Evolutionary conservation across 108 stramenopile genomes (phyloP).

Genomic region (Cyclostephanos tholiformis): DNA sequence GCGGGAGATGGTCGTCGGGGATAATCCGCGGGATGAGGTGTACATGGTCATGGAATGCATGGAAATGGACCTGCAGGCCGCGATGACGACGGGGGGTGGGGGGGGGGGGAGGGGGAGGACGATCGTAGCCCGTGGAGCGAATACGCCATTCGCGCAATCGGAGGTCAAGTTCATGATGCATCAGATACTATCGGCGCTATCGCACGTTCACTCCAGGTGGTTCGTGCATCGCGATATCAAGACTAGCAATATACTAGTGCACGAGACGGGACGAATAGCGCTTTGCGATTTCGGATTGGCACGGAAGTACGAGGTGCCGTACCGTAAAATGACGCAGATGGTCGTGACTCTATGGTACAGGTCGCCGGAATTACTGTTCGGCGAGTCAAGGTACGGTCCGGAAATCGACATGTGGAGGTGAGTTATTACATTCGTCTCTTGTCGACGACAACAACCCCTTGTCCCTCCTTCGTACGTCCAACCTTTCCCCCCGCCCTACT

Average conservation of each 20-base stretch:
- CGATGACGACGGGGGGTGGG: slow-evolving; percentile 52
- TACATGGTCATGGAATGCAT: slow-evolving; percentile 96
- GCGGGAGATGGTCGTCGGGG: slow-evolving; percentile 88
- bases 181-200: slow-evolving; percentile 65
- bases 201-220: slow-evolving; percentile 82
- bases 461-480: background rate
- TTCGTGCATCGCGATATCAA: slow-evolving; percentile 94
- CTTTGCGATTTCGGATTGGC: slow-evolving; percentile 94
- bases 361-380: slow-evolving; percentile 89
- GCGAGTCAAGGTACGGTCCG: slow-evolving; percentile 81
- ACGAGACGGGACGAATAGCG: slow-evolving; percentile 72
- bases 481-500: background rate
- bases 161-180: slow-evolving; percentile 1
- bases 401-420: slow-evolving; percentile 92
- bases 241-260: slow-evolving; percentile 89
- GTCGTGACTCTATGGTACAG: slow-evolving; percentile 95
- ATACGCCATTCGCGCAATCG: background rate
- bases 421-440: background rate
- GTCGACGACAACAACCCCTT: too few species aligned
- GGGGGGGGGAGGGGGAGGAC: slow-evolving; percentile 1
- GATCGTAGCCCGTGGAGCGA: background rate
- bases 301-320: slow-evolving; percentile 73
- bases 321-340: slow-evolving; percentile 73
- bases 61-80: slow-evolving; percentile 90
- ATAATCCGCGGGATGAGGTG: slow-evolving; percentile 60